Evolutionary conservation across 345 rosid genomes (phyloP), one percentile per base, ranked within the genome.

Genomic region (Mangifera indica): DNA sequence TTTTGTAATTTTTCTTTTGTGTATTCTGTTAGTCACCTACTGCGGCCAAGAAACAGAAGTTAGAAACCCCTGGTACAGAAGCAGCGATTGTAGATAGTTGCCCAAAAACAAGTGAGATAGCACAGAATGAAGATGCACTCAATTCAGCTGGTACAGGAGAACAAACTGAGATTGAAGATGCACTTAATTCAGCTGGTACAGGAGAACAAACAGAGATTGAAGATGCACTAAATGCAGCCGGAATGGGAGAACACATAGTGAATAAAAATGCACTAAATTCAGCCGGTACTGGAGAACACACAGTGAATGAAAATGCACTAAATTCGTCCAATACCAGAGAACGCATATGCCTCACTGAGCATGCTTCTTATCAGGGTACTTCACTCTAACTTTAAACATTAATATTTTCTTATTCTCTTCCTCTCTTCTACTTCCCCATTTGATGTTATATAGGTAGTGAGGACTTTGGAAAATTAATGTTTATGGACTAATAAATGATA

Each of bases 41-140:
- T 48, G 67, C 13, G 61, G 63, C 68, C 21, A 69, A 82, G 84
- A 78, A 75, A 63, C 85, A 76, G 76, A 80, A 74, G 61, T 67
- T 66, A 52, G 74, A 26, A 45, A 63, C 24, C 13, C 63, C 55
- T 10, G 82, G 67, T 77, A 49, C 71, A 49, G 53, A 49, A 18
- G 70, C 57, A 61, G 67, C 63, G 40, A 60, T 10, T 66, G 40
- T 53, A 7, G 74, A 49, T 49, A 78, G 66, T 65, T 75, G 77
- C 69, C 68, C 58, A 7, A 80, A 82, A 51, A 37, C 49, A 22
- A 46, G 70, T 25, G 76, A 53, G 65, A 40, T 71, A 49, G 76
- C 54, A 20, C 67, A 67, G 70, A 77, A 75, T 64, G 69, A 81
- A 60, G 74, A 63, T 62, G 60, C 61, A 48, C 71, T 42, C 49